Percentiles rank a stretch among this genome's conserved stretches.
Conservation (phyloP, 75 land plant species). For the Ceratopteris richardii region DNA sequence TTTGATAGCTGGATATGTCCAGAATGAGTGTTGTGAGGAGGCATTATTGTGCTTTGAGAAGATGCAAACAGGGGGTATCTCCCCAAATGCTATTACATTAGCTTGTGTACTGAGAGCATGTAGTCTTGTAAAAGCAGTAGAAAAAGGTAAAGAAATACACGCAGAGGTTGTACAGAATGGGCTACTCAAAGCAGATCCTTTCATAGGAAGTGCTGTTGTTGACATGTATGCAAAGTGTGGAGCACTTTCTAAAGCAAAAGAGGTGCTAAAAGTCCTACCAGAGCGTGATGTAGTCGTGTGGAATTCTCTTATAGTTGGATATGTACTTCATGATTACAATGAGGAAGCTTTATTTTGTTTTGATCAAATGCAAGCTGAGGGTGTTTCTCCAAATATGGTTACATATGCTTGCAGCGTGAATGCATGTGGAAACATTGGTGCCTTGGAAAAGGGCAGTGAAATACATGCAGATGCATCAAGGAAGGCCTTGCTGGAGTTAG, state of each 20-base stretch:
- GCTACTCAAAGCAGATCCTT: too few species aligned
- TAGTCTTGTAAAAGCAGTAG: constrained; percentile 1
- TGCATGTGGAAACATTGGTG: constrained; percentile 1
- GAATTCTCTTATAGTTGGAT: constrained; percentile 12
- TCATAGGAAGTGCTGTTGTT: background rate
- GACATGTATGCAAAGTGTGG: constrained; percentile 11
- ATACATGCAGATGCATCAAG: background rate
- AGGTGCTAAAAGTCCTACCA: constrained; percentile 5
- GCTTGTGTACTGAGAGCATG: constrained; percentile 8
- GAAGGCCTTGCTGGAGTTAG: background rate
- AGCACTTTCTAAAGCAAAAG: constrained; percentile 1
- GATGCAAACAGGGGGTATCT: constrained; percentile 22
- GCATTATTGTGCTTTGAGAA: constrained; percentile 17
- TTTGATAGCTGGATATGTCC: constrained; percentile 13
- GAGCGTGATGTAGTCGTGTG: constrained; percentile 5
- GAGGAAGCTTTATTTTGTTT: constrained; percentile 3
- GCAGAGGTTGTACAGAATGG: constrained; percentile 3
- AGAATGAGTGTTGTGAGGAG: background rate
- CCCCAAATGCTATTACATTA: constrained; percentile 20
- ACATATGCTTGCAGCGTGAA: constrained; percentile 2
- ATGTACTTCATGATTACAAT: constrained; percentile 8
- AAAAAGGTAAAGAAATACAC: constrained; percentile 12
- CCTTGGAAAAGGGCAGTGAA: constrained; percentile 2
- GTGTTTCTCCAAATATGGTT: background rate
- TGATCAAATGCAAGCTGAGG: background rate